These are phyloP conservation scores for Theileria equi DNA, from an alignment of 169 alveolate species.

Conservation along the genomic window DNA sequence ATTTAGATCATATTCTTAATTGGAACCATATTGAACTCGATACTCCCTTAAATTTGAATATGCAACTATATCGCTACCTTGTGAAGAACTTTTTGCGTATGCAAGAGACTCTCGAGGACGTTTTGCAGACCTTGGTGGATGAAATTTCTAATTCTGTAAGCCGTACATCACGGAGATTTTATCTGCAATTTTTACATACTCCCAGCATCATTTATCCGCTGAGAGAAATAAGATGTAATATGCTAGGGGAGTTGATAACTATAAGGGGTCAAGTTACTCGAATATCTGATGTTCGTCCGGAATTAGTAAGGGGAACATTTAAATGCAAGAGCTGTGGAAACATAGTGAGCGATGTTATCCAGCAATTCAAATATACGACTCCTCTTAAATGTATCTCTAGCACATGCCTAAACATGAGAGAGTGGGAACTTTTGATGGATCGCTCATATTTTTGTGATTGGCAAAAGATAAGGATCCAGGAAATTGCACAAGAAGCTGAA, in stretches of 20 bases:
- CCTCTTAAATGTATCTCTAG: constrained; percentile 70
- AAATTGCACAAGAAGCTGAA: constrained; percentile 90
- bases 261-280: constrained; percentile 95
- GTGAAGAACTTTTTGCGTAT: constrained; percentile 70
- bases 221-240: constrained; percentile 75
- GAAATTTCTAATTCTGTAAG: constrained; percentile 51
- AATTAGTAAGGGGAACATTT: constrained; percentile 89
- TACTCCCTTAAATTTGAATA: constrained; percentile 60
- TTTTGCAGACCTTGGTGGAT: constrained; percentile 68
- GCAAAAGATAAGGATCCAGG: constrained; percentile 94
- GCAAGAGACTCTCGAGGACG: constrained; percentile 72
- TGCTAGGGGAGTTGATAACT: constrained; percentile 89
- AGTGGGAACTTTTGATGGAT: constrained; percentile 87
- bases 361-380: constrained; percentile 92
- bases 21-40: constrained; percentile 70
- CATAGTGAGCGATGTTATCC: constrained; percentile 85
- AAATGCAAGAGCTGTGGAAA: constrained; percentile 89
- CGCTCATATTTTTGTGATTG: constrained; percentile 90
- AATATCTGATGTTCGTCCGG: constrained; percentile 96
- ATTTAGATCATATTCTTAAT: constrained; percentile 66
- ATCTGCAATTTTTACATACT: constrained; percentile 66
- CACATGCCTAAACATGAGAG: constrained; percentile 84
- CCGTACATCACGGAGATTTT: constrained; percentile 65
- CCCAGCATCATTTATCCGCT: constrained; percentile 69
- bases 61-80: constrained; percentile 71